Conservation (phyloP, 1,284 basidiomycete genomes). For the Ceratorhiza oryzae-sativae region DNA sequence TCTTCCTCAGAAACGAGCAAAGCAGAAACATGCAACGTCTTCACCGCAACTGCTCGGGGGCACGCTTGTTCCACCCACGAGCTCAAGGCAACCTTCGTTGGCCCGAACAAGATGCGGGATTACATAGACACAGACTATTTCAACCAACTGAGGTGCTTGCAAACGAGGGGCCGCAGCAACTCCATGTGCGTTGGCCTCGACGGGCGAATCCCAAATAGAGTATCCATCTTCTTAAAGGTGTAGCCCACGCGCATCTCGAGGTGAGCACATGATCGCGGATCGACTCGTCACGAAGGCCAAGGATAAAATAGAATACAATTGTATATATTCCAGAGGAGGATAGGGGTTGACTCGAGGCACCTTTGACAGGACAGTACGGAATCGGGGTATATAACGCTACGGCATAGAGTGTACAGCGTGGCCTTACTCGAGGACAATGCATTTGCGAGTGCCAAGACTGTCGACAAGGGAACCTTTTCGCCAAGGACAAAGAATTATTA, state of each 20-base stretch:
- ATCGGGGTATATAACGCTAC: not conserved
- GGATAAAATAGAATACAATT: not conserved
- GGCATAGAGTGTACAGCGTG: not conserved
- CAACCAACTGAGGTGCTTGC: not conserved
- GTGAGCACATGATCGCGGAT: not conserved
- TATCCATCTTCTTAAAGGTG: not conserved
- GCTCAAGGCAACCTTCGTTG: not conserved
- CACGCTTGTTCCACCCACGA: not conserved
- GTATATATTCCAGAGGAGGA: not conserved
- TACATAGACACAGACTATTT: not conserved
- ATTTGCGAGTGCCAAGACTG: not conserved
- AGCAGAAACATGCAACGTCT: not conserved
- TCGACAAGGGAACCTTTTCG: constrained; percentile 36
- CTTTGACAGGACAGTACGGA: not conserved
- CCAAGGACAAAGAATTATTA: constrained; percentile 1
- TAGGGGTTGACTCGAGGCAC: not conserved
- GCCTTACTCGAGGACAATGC: not conserved
- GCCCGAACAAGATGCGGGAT: not conserved
- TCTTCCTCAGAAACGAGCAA: not conserved
- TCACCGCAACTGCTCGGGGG: not conserved
- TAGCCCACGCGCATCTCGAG: not conserved
- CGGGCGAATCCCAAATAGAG: not conserved
- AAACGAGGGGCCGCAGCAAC: not conserved
- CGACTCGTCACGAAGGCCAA: not conserved
- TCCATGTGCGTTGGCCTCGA: not conserved